A percentile compares a stretch with the other conserved stretches of the same genome.
Evolutionary conservation across 306 rosid species (phyloP).

Genomic region (Gastrolobium bilobum): DNA sequence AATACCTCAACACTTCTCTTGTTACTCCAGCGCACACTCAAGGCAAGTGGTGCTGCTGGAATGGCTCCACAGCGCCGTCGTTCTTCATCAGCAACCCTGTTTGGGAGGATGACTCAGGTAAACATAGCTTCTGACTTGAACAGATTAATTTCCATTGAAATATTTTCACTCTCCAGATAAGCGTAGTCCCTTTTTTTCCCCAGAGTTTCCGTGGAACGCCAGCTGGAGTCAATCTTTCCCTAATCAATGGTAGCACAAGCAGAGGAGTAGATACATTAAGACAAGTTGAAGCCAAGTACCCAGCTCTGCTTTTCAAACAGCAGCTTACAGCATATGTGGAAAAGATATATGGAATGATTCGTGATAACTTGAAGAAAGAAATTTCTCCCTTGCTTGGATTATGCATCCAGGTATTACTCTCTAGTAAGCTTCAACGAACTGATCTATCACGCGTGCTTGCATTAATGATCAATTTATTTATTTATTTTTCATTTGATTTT

Average conservation of each 20-base stretch:
- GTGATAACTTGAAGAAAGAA: constrained; percentile 96
- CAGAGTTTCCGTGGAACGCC: constrained; percentile 69
- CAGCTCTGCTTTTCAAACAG: constrained; percentile 92
- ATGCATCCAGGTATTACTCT: constrained; percentile 84
- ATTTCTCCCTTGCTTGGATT: constrained; percentile 89
- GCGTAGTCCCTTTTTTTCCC: constrained; percentile 1
- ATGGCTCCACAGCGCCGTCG: constrained; percentile 70
- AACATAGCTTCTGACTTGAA: constrained; percentile 43
- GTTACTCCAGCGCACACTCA: constrained; percentile 68
- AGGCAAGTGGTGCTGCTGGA: constrained; percentile 72
- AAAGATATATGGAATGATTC: constrained; percentile 95
- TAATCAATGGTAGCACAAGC: constrained; percentile 55
- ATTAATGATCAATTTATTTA: background rate
- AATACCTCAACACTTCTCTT: constrained; percentile 68
- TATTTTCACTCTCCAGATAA: constrained; percentile 42
- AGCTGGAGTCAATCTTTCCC: constrained; percentile 60
- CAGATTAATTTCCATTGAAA: constrained; percentile 30
- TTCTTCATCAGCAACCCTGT: constrained; percentile 64
- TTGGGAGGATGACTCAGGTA: constrained; percentile 74
- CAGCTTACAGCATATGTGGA: constrained; percentile 96
- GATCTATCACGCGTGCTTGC: constrained; percentile 34
- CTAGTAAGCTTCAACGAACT: constrained; percentile 31
- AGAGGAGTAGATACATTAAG: constrained; percentile 83
- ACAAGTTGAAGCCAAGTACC: constrained; percentile 98
- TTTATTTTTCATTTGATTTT: too few species aligned